Conservation (phyloP, 768 basidiomycete species). For the Pseudohyphozyma bogoriensis region DNA sequence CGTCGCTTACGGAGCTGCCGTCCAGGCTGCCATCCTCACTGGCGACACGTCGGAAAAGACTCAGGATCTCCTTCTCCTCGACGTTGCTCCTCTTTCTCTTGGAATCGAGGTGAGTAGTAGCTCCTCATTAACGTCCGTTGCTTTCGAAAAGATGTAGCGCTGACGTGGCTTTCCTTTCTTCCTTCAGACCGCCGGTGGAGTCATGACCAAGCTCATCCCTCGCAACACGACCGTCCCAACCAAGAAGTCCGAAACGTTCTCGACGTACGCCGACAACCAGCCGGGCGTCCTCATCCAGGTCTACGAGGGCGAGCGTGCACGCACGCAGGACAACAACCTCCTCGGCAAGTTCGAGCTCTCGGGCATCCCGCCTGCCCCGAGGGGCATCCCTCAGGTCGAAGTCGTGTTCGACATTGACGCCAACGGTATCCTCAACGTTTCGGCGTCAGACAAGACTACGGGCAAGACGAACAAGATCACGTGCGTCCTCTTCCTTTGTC, state of each 20-base stretch:
- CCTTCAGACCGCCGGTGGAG: slow-evolving; percentile 97
- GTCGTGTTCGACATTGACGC: slow-evolving; percentile 98
- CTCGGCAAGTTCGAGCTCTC: slow-evolving; percentile 98
- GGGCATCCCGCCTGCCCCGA: slow-evolving; percentile 90
- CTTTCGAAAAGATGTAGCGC: no score
- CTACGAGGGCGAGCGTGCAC: slow-evolving; percentile 75
- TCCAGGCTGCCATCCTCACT: slow-evolving; percentile 94
- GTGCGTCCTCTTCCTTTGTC: slow-evolving; percentile 2
- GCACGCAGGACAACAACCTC: slow-evolving; percentile 96
- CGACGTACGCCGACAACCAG: slow-evolving; percentile 98
- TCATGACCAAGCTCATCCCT: slow-evolving; percentile 87
- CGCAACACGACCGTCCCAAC: slow-evolving; percentile 92
- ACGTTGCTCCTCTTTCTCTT: slow-evolving; percentile 77
- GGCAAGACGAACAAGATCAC: slow-evolving; percentile 78
- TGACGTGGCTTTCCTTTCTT: no score
- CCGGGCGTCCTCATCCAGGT: slow-evolving; percentile 97
- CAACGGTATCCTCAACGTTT: slow-evolving; percentile 87
- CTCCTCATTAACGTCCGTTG: no score
- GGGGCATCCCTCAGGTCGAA: slow-evolving; percentile 94
- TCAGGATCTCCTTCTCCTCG: slow-evolving; percentile 87
- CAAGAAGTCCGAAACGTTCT: slow-evolving; percentile 87
- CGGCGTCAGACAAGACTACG: slow-evolving; percentile 89
- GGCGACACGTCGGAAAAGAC: slow-evolving; percentile 98
- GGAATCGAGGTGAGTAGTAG: slow-evolving; percentile 99
- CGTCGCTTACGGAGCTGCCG: slow-evolving; percentile 95